Evolutionary conservation across 768 basidiomycete genomes (phyloP).

Genomic region (Phlebiopsis gigantea): DNA sequence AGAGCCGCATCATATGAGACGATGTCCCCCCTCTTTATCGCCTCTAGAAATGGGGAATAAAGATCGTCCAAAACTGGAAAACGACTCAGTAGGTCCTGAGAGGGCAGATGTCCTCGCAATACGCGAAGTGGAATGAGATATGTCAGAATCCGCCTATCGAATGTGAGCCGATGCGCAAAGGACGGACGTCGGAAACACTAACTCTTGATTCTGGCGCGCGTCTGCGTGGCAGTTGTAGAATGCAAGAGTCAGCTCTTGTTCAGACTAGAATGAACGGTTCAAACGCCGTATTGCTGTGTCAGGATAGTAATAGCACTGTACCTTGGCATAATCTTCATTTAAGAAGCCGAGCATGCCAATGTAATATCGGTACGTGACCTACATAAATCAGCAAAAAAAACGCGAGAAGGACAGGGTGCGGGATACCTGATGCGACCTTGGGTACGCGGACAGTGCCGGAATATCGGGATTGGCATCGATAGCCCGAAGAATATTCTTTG

Average conservation of each 20-base stretch:
- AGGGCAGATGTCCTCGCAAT: constrained; percentile 82
- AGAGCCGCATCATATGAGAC: constrained; percentile 77
- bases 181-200: constrained; percentile 22
- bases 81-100: constrained; percentile 57
- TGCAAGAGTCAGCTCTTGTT: constrained; percentile 81
- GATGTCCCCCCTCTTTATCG: constrained; percentile 75
- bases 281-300: not conserved
- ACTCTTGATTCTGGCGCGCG: constrained; percentile 81
- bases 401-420: not conserved
- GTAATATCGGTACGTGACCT: constrained; percentile 95
- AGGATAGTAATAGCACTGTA: constrained; percentile 18
- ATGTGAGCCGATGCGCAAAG: not conserved
- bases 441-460: constrained; percentile 70
- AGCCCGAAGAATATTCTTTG: constrained; percentile 88
- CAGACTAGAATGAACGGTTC: constrained; percentile 46
- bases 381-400: constrained; percentile 17
- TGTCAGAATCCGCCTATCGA: constrained; percentile 74
- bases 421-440: constrained; percentile 78
- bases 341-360: constrained; percentile 92
- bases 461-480: constrained; percentile 82
- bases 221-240: constrained; percentile 76
- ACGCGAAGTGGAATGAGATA: constrained; percentile 90
- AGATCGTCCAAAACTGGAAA: constrained; percentile 71
- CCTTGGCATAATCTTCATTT: constrained; percentile 87
- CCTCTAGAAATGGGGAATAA: constrained; percentile 75